phyloP scores from a whole-genome alignment of 208 protist genomes.

The Cochliopodium minus region DNA sequence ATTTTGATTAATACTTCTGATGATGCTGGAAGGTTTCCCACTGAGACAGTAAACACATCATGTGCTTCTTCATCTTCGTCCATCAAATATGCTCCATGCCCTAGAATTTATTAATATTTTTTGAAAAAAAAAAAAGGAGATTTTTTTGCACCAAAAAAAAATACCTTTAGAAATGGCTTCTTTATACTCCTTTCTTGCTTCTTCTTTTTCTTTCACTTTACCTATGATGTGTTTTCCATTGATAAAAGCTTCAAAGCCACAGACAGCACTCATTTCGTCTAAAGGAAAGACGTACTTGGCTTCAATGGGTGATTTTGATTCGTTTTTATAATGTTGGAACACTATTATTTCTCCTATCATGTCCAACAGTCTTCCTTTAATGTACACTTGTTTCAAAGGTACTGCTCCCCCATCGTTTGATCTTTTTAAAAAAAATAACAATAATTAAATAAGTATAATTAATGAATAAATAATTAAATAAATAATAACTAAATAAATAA shows the following conservation, averaged over 20 bases:
- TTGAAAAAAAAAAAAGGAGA: no score
- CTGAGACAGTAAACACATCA: constrained; percentile 22
- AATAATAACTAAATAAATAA: no score
- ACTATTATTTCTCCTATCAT: constrained; percentile 12
- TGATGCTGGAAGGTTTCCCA: constrained; percentile 24
- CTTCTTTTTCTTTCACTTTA: constrained; percentile 29
- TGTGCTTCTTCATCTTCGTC: constrained; percentile 22
- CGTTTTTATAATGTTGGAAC: constrained; percentile 23
- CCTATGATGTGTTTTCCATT: constrained; percentile 34
- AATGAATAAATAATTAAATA: no score
- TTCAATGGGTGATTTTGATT: not conserved
- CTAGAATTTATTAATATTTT: no score
- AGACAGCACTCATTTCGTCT: constrained; percentile 32
- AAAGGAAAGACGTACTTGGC: constrained; percentile 35
- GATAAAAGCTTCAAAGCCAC: constrained; percentile 34
- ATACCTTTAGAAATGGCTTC: constrained; percentile 25
- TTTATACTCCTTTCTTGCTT: constrained; percentile 26
- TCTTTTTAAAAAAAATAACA: no score
- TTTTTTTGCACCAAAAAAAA: constrained; percentile 27
- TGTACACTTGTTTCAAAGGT: not conserved
- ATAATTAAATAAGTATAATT: no score
- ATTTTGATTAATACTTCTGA: constrained; percentile 17
- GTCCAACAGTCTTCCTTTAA: not conserved
- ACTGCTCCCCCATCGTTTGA: not conserved
- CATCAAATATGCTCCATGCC: constrained; percentile 26